Evolutionary conservation across 495 filamentous ascomycete species (phyloP), one percentile per base, ranked within the genome.

Genomic region (Penicillium tannophilum): DNA sequence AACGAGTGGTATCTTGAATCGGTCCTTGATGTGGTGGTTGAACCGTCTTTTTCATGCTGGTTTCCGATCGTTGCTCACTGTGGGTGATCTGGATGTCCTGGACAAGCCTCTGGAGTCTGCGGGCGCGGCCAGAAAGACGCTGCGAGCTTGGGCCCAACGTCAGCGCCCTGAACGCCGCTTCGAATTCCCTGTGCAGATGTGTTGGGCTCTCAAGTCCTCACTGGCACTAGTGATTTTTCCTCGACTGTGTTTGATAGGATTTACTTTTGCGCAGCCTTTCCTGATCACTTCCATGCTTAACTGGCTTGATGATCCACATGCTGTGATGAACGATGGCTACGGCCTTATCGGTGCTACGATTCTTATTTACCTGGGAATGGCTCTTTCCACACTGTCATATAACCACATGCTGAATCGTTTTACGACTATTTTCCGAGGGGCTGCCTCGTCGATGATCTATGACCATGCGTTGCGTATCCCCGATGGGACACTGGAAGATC

Each of bases 1-100:
- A 19, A 31, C 47, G 12, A 60, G 61, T 54, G 57, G 61, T 12
- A 56, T 63, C 31, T 12, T 63, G 30, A 60, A 60, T 52, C 56
- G 36, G 41, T 56, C 52, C 4, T 59, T 63, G 16, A 56, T 60
- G 52, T 59, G 61, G 56, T 63, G 61, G 61, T 23, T 63, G 10
- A 63, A 63, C 26, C 56, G 45, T 7, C 48, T 63, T 6, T 60
- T 63, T 48, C 24, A 14, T 6, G 12, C 20, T 10, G 51, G 51
- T n/a, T 53, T 42, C 14, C 36, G 51, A 42, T 53, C 51, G 16
- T 42, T 42, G 9, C 36, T 41, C 23, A 42, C 51, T 43, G 20
- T 17, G 6, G 17, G 14, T 2, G 33, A 53, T 53, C 35, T 53
- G 42, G 10, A 49, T 49, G 10, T 3, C 31, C 47, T 49, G 0